Evolutionary conservation across 75 land plant genomes (phyloP).

Genomic region (Cupressus sempervirens): DNA sequence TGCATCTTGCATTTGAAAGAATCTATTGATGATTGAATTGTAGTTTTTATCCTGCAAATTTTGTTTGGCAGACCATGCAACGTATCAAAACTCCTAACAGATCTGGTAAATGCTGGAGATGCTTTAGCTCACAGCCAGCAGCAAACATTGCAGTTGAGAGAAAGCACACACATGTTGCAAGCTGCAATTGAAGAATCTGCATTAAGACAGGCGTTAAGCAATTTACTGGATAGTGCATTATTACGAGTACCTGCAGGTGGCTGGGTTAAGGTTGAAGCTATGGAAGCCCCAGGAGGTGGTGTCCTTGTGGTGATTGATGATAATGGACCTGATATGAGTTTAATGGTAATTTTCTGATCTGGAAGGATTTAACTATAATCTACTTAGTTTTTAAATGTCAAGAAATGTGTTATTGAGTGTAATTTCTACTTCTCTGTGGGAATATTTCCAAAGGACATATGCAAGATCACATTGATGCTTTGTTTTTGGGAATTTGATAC

Average conservation of each 20-base stretch:
- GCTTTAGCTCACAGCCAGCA: slow-evolving; percentile 72
- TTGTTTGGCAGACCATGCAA: slow-evolving; percentile 78
- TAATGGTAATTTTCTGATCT: slow-evolving; percentile 52
- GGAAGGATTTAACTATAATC: background rate
- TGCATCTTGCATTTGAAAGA: background rate
- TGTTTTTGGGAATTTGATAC: background rate
- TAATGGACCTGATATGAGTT: slow-evolving; percentile 86
- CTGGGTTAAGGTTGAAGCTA: slow-evolving; percentile 55
- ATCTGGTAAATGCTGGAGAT: slow-evolving; percentile 66
- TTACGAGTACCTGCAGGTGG: slow-evolving; percentile 78
- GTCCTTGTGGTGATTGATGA: slow-evolving; percentile 81
- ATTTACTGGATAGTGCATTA: slow-evolving; percentile 81
- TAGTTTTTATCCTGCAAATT: background rate
- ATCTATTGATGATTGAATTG: background rate
- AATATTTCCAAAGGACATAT: background rate
- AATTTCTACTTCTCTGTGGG: background rate
- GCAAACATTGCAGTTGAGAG: slow-evolving; percentile 49
- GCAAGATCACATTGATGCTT: background rate
- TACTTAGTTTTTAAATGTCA: background rate
- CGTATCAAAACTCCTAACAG: slow-evolving; percentile 64
- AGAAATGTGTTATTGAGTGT: background rate
- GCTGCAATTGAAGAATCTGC: slow-evolving; percentile 81
- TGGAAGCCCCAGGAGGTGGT: slow-evolving; percentile 83
- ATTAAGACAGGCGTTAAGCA: slow-evolving; percentile 79
- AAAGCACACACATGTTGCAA: slow-evolving; percentile 29